Evolutionary conservation across 768 basidiomycete species (phyloP).

Genomic region (Saitozyma podzolica): DNA sequence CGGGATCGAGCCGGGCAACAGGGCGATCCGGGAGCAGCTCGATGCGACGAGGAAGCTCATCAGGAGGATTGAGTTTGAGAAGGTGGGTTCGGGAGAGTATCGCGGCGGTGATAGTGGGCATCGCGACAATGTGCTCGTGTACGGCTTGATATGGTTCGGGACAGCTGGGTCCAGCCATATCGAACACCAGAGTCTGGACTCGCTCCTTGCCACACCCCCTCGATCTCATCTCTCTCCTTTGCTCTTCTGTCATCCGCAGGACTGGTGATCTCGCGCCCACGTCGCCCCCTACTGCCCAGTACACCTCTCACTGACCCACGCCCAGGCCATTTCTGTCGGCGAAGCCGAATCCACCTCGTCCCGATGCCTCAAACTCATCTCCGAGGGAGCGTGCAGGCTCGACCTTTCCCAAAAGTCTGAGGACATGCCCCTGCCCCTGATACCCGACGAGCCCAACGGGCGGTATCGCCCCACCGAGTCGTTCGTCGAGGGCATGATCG

Average conservation of each 20-base stretch:
- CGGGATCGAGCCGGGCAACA: constrained; percentile 80
- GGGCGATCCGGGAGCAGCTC: constrained; percentile 73
- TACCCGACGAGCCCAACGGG: constrained; percentile 59
- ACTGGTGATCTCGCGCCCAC: neutral
- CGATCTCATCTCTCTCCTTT: neutral
- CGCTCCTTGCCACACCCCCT: neutral
- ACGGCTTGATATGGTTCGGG: neutral
- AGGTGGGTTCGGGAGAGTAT: constrained; percentile 56
- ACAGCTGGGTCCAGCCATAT: neutral
- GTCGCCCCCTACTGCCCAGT: neutral
- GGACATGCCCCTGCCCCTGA: constrained; percentile 64
- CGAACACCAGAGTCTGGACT: neutral
- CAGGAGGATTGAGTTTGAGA: constrained; percentile 86
- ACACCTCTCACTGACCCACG: neutral
- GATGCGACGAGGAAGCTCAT: constrained; percentile 87
- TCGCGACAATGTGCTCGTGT: neutral
- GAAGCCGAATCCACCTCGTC: constrained; percentile 78
- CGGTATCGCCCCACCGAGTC: constrained; percentile 67
- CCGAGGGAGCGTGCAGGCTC: constrained; percentile 75
- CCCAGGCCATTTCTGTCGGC: constrained; percentile 78
- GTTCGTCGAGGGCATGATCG: constrained; percentile 82
- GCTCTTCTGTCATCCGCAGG: neutral
- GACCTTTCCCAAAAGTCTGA: constrained; percentile 55
- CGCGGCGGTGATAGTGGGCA: no score
- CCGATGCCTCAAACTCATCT: constrained; percentile 75